Percentiles rank a stretch among this genome's conserved stretches.
These are phyloP conservation scores for Capsicum baccatum DNA, from an alignment of 257 asterid genomes.

Conservation along the genomic window DNA sequence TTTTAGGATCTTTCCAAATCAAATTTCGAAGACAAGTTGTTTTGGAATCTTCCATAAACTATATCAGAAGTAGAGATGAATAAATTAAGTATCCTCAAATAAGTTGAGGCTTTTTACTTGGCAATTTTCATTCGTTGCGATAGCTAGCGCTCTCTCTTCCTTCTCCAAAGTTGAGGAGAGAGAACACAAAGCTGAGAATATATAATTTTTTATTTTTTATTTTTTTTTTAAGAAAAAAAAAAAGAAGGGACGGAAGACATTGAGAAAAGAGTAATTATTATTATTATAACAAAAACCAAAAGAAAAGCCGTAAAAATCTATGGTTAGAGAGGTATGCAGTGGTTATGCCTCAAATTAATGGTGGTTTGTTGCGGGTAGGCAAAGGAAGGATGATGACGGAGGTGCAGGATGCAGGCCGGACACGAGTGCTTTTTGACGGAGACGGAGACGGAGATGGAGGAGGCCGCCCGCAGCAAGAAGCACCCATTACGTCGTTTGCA, in stretches of 20 bases:
- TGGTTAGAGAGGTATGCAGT: constrained; percentile 25
- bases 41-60: too few relatives aligned
- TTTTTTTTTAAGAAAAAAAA: not conserved
- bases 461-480: not conserved
- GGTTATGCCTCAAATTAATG: constrained; percentile 25
- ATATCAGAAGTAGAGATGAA: too few relatives aligned
- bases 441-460: not conserved
- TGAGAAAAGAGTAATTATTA: not conserved
- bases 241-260: not conserved
- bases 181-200: not conserved
- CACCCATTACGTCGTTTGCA: constrained; percentile 16
- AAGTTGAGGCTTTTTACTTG: not conserved
- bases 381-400: constrained; percentile 31
- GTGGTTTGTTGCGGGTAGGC: constrained; percentile 21
- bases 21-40: too few relatives aligned
- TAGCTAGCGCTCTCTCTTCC: constrained; percentile 4
- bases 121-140: not conserved
- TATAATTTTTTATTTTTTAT: not conserved
- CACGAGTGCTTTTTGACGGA: constrained; percentile 9
- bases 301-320: constrained; percentile 20
- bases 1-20: too few relatives aligned
- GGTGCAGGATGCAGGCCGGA: constrained; percentile 19
- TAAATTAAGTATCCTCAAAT: too few relatives aligned
- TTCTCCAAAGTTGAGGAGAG: not conserved
- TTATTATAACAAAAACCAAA: constrained; percentile 8